A percentile compares a stretch with the other conserved stretches of the same genome.
Evolutionary conservation across 495 filamentous ascomycete genomes (phyloP).

Genomic region (Monascus purpureus): DNA sequence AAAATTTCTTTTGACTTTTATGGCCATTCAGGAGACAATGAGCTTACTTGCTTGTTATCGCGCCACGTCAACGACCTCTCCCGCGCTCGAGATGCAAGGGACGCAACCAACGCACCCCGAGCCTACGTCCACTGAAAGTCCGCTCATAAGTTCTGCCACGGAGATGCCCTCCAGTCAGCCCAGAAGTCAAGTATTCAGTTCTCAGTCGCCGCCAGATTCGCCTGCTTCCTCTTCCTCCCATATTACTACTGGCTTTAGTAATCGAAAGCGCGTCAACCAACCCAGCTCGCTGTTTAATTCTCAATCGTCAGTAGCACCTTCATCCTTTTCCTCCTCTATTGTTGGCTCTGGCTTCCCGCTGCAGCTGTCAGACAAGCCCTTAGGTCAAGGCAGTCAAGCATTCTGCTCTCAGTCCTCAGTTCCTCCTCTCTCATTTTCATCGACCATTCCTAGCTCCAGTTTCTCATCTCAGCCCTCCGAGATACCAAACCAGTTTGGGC

Average conservation of each 20-base stretch:
- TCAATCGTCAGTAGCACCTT: too few species aligned
- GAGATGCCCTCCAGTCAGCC: too few species aligned
- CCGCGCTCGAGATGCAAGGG: neutral
- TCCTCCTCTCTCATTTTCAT: conserved; percentile 20
- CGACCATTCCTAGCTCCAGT: conserved; percentile 16
- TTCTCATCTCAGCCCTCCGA: conserved; percentile 17
- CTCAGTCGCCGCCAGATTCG: too few species aligned
- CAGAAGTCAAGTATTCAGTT: too few species aligned
- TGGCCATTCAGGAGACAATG: conserved; percentile 25
- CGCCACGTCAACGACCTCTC: neutral
- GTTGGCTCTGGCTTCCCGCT: too few species aligned
- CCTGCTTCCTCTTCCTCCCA: too few species aligned
- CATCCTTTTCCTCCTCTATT: too few species aligned
- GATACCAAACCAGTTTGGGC: conserved; percentile 10
- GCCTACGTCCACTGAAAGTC: neutral
- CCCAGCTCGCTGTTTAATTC: too few species aligned
- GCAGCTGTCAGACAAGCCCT: neutral
- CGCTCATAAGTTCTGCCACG: too few species aligned
- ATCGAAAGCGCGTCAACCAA: neutral
- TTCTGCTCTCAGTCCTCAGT: conserved; percentile 6
- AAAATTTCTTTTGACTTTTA: conserved; percentile 26
- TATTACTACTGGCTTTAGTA: too few species aligned
- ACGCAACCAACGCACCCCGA: conserved; percentile 1
- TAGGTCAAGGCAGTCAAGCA: neutral
- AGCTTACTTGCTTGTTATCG: conserved; percentile 16